Evolutionary conservation across 495 filamentous ascomycete species (phyloP).

Genomic region (Pyrenula massariospora): DNA sequence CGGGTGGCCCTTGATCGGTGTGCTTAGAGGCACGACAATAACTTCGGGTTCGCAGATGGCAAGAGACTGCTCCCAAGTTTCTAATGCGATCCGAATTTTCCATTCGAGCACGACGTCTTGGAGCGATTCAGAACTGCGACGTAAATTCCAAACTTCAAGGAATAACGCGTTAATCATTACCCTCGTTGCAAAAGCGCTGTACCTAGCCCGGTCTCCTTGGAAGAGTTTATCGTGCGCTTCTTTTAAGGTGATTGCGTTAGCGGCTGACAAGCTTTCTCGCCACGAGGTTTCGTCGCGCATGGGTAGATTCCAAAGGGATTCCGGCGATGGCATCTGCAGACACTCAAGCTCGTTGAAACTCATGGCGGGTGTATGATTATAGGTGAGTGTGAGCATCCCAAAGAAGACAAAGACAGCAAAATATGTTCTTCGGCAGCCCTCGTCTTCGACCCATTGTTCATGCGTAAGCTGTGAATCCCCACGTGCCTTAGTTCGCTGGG

Average conservation of each 20-base stretch:
- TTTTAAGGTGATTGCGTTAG: conserved; percentile 71
- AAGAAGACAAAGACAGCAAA: conserved; percentile 99
- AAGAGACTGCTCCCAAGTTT: conserved; percentile 95
- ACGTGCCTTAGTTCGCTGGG: conserved; percentile 79
- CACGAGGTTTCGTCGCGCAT: conserved; percentile 69
- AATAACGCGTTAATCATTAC: conserved; percentile 99
- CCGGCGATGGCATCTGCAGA: conserved; percentile 82
- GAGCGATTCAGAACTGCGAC: conserved; percentile 88
- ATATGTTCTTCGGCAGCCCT: conserved; percentile 92
- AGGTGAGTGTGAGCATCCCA: conserved; percentile 86
- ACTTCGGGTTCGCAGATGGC: conserved; percentile 89
- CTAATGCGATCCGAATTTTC: conserved; percentile 88
- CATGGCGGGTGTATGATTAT: conserved; percentile 95
- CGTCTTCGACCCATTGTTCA: conserved; percentile 93
- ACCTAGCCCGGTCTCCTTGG: conserved; percentile 80
- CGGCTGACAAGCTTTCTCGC: conserved; percentile 61
- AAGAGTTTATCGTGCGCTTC: conserved; percentile 91
- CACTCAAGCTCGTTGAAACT: conserved; percentile 97
- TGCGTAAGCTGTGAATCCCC: conserved; percentile 65
- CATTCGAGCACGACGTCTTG: conserved; percentile 98
- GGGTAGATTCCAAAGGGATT: conserved; percentile 87
- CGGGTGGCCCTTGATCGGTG: conserved; percentile 95
- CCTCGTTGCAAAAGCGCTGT: conserved; percentile 94
- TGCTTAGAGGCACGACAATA: conserved; percentile 80
- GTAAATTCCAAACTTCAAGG: conserved; percentile 97